Percentiles rank a stretch among this genome's conserved stretches.
phyloP scores from a whole-genome alignment of 2,329 filamentous ascomycete species.

The Parascedosporium putredinis region DNA sequence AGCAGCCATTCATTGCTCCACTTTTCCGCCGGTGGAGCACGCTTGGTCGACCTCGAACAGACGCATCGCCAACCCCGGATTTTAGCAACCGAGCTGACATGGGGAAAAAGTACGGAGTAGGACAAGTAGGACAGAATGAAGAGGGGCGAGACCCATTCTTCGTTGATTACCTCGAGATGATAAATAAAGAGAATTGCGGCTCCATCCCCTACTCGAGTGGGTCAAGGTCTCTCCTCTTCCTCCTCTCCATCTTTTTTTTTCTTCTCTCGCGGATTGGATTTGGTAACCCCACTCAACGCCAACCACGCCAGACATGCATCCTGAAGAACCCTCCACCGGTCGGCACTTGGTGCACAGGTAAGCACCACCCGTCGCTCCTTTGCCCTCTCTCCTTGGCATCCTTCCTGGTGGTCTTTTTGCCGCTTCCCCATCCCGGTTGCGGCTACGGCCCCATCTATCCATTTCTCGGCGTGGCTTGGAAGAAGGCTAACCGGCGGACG shows the following conservation, averaged over 20 bases:
- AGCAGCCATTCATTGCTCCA: not conserved
- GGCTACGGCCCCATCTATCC: too few relatives aligned
- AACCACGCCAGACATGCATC: not conserved
- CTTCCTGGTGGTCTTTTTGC: not conserved
- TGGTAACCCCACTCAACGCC: not conserved
- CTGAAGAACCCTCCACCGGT: not conserved
- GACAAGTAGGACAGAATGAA: too few relatives aligned
- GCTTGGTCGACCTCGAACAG: not conserved
- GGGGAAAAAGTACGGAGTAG: too few relatives aligned
- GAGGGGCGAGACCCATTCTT: too few relatives aligned
- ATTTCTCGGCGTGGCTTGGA: not conserved
- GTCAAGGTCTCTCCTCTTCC: not conserved
- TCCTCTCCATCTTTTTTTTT: not conserved
- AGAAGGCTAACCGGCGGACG: not conserved
- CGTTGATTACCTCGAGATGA: not conserved
- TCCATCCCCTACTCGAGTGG: not conserved
- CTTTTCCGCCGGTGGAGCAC: too few relatives aligned
- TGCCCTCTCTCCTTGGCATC: not conserved
- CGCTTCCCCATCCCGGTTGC: not conserved
- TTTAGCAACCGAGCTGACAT: not conserved
- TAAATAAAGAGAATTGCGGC: not conserved
- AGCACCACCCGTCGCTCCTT: not conserved
- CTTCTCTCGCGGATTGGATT: not conserved
- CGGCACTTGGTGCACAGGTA: constrained; percentile 5
- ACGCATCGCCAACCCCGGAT: not conserved